These are phyloP conservation scores for Tetraselmis striata DNA, from an alignment of 139 green algal genomes.

Conservation along the genomic window DNA sequence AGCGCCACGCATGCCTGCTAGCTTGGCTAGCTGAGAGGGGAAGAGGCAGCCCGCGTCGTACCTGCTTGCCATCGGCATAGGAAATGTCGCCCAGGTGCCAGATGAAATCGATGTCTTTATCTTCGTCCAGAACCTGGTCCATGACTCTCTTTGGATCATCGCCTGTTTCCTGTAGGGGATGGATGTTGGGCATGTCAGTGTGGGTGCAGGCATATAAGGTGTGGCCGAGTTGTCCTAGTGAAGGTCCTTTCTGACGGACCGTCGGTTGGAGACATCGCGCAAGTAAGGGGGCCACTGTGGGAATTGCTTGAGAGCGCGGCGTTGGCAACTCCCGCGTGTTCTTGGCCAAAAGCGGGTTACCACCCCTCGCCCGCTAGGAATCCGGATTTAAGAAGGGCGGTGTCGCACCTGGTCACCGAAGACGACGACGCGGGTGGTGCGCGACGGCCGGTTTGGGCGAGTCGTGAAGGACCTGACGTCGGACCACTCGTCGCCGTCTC, in stretches of 20 bases:
- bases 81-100: neutral
- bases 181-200: neutral
- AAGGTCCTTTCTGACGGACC: too few relatives aligned
- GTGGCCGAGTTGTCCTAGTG: too few relatives aligned
- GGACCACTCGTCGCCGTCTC: neutral
- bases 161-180: neutral
- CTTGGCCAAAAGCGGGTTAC: neutral
- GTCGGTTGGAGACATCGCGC: too few relatives aligned
- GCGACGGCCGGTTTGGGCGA: neutral
- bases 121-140: neutral
- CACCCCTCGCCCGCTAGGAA: neutral
- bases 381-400: neutral
- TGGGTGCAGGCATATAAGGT: too few relatives aligned
- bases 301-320: neutral
- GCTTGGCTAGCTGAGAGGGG: neutral
- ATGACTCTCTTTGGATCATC: neutral
- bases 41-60: too few relatives aligned
- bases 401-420: neutral
- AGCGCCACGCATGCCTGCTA: neutral
- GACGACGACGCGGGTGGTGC: neutral
- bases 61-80: neutral
- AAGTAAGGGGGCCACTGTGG: too few relatives aligned
- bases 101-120: neutral
- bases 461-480: neutral
- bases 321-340: neutral